These are phyloP conservation scores for Sanguinoderma infundibulare DNA, from an alignment of 1,284 basidiomycete genomes.

Conservation along the genomic window DNA sequence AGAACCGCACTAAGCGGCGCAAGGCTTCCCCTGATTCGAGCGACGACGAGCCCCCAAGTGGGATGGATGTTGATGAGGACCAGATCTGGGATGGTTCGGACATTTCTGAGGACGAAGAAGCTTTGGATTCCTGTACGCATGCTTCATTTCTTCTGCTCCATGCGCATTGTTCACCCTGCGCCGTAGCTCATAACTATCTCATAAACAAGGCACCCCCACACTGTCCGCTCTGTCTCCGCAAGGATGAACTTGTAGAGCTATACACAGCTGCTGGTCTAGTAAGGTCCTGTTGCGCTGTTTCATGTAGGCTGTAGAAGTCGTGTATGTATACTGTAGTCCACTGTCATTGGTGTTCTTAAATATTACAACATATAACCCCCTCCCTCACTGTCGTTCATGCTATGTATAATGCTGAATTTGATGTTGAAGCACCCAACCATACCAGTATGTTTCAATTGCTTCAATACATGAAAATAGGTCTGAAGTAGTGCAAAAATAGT, in stretches of 20 bases:
- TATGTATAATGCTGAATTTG: too few species aligned
- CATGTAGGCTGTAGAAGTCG: too few species aligned
- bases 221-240: constrained; percentile 75
- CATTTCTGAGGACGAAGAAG: constrained; percentile 48
- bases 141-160: constrained; percentile 15
- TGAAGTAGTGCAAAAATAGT: too few species aligned
- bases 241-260: constrained; percentile 77
- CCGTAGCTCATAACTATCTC: constrained; percentile 77
- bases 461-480: too few species aligned
- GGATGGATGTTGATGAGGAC: constrained; percentile 46
- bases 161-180: constrained; percentile 27
- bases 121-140: constrained; percentile 59
- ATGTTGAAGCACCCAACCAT: too few species aligned
- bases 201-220: constrained; percentile 71
- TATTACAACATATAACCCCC: too few species aligned
- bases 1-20: constrained; percentile 58
- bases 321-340: too few species aligned
- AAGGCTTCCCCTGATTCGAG: constrained; percentile 45
- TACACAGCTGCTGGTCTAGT: constrained; percentile 79
- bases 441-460: too few species aligned
- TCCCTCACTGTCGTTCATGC: too few species aligned
- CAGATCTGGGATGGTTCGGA: constrained; percentile 44
- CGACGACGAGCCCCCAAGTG: constrained; percentile 41
- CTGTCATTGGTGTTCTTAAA: too few species aligned
- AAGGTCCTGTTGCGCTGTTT: too few species aligned